Evolutionary conservation across 1,284 basidiomycete genomes (phyloP).

Genomic region (Ganoderma sinense): DNA sequence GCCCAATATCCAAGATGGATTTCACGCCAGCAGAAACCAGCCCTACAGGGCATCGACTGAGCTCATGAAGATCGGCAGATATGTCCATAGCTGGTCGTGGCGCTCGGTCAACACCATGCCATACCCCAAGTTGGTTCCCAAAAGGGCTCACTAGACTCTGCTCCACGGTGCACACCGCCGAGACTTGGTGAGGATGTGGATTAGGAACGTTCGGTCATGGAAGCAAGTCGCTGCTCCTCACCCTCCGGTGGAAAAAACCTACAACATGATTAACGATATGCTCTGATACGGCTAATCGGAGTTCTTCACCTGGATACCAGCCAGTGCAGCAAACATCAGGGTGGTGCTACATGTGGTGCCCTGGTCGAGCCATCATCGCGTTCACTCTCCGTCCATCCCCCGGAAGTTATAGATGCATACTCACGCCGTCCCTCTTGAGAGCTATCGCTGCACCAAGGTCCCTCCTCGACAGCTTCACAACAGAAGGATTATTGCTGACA

Average conservation of each 20-base stretch:
- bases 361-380: conserved; percentile 13
- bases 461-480: conserved; percentile 85
- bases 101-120: conserved; percentile 6
- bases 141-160: conserved; percentile 73
- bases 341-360: conserved; percentile 95
- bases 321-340: conserved; percentile 80
- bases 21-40: conserved; percentile 96
- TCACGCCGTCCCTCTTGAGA: conserved; percentile 67
- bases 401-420: neutral
- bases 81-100: conserved; percentile 83
- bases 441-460: conserved; percentile 87
- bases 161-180: conserved; percentile 95
- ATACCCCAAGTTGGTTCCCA: neutral
- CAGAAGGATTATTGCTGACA: conserved; percentile 49
- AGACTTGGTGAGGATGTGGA: conserved; percentile 53
- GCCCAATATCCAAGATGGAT: conserved; percentile 93
- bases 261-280: conserved; percentile 9
- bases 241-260: conserved; percentile 88
- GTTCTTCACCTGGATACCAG: conserved; percentile 76
- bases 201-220: conserved; percentile 6
- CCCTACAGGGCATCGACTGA: conserved; percentile 86
- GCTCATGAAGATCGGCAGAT: conserved; percentile 90
- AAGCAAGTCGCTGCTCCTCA: conserved; percentile 41
- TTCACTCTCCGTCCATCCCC: neutral
- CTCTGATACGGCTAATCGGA: conserved; percentile 9